phyloP scores from a whole-genome alignment of 805 yeast genomes.

The Saturnispora serradocipensis region DNA sequence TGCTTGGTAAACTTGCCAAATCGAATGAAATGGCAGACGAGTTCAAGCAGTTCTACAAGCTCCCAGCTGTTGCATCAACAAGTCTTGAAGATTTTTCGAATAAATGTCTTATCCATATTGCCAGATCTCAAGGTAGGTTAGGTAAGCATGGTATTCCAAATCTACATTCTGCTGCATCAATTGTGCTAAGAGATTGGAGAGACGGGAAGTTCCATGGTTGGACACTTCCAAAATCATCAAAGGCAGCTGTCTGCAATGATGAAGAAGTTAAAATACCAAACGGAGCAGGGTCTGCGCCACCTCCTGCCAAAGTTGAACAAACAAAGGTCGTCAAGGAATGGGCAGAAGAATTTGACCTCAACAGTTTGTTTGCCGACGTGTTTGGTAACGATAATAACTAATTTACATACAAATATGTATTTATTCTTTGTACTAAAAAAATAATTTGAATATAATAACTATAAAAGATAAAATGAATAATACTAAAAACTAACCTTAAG shows the following conservation, averaged over 20 bases:
- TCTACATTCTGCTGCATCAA: constrained; percentile 70
- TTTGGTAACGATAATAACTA: constrained; percentile 15
- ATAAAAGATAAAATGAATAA: not conserved
- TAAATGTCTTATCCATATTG: constrained; percentile 83
- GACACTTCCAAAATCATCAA: constrained; percentile 55
- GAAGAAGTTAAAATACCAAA: constrained; percentile 29
- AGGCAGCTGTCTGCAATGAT: constrained; percentile 26
- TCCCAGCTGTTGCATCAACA: constrained; percentile 71
- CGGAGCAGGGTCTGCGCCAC: constrained; percentile 30
- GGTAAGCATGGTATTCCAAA: constrained; percentile 93
- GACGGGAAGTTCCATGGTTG: constrained; percentile 92
- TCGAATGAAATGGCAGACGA: constrained; percentile 69
- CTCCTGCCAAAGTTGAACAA: constrained; percentile 43
- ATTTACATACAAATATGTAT: not conserved
- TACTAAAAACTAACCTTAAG: constrained; percentile 9
- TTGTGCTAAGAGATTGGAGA: constrained; percentile 90
- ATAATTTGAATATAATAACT: not conserved
- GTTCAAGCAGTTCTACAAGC: constrained; percentile 60
- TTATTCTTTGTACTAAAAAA: not conserved
- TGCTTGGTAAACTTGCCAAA: constrained; percentile 68
- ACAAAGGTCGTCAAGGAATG: constrained; percentile 80
- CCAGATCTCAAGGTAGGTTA: constrained; percentile 85
- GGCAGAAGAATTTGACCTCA: constrained; percentile 92
- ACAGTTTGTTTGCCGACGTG: constrained; percentile 54
- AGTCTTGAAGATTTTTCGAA: constrained; percentile 73